These are phyloP conservation scores for Apophysomyces elegans DNA, from an alignment of 371 early-diverging fungal species.

Conservation along the genomic window DNA sequence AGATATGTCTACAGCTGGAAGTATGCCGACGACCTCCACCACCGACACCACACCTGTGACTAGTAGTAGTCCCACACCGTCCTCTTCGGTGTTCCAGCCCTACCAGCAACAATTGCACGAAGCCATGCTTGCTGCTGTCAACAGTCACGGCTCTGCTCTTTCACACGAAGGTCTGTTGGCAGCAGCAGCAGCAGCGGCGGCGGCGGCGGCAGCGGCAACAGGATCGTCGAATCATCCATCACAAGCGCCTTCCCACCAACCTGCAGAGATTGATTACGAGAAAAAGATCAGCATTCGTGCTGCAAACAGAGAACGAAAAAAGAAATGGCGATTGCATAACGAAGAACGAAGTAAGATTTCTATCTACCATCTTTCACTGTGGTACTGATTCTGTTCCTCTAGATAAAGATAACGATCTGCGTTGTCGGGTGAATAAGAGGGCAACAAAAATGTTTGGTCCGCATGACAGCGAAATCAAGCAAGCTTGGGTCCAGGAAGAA, in stretches of 20 bases:
- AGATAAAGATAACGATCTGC: slow-evolving; percentile 54
- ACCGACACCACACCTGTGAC: slow-evolving; percentile 24
- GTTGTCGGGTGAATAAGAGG: slow-evolving; percentile 57
- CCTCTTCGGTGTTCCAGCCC: slow-evolving; percentile 33
- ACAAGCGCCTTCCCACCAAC: not conserved
- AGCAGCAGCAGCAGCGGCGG: slow-evolving; percentile 31
- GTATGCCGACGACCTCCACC: slow-evolving; percentile 8
- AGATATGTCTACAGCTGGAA: not conserved
- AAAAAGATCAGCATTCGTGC: slow-evolving; percentile 36
- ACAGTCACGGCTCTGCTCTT: slow-evolving; percentile 26
- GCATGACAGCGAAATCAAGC: slow-evolving; percentile 35
- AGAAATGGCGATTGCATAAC: slow-evolving; percentile 67
- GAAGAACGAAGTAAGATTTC: slow-evolving; percentile 61
- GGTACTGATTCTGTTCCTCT: not conserved
- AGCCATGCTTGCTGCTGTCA: slow-evolving; percentile 43
- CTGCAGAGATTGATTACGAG: slow-evolving; percentile 2
- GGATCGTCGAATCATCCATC: slow-evolving; percentile 5
- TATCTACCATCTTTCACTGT: not conserved
- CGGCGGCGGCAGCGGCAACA: slow-evolving; percentile 18
- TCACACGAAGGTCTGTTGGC: slow-evolving; percentile 22
- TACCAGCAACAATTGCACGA: slow-evolving; percentile 40
- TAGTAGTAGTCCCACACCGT: slow-evolving; percentile 28
- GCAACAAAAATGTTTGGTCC: slow-evolving; percentile 53
- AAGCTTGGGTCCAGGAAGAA: slow-evolving; percentile 51
- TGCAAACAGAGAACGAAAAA: slow-evolving; percentile 71